Evolutionary conservation across 495 filamentous ascomycete species (phyloP).

Genomic region (Niebla homalea): DNA sequence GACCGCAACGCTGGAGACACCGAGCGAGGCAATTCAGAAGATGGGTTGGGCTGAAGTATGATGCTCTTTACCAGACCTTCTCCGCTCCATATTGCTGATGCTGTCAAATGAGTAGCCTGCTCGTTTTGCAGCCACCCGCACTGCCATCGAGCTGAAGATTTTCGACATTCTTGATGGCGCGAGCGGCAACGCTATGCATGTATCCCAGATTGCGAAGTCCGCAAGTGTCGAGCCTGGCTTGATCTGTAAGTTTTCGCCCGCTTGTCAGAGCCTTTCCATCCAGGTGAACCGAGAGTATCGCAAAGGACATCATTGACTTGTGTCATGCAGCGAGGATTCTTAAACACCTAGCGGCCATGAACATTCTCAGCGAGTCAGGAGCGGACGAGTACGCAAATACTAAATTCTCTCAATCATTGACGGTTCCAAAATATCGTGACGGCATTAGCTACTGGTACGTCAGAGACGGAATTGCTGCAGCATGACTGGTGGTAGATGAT

Average conservation of each 20-base stretch:
- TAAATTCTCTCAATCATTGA: conserved; percentile 24
- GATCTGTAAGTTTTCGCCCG: too few species aligned
- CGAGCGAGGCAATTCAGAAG: not conserved
- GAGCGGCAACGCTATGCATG: too few species aligned
- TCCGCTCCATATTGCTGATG: not conserved
- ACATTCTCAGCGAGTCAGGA: conserved; percentile 23
- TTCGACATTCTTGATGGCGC: not conserved
- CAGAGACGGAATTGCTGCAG: not conserved
- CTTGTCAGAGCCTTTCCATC: too few species aligned
- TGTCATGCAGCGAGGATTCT: too few species aligned
- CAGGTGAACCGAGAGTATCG: too few species aligned
- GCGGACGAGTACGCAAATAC: conserved; percentile 24
- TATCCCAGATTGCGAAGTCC: too few species aligned
- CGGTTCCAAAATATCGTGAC: conserved; percentile 18
- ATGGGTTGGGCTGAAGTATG: not conserved
- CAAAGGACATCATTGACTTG: too few species aligned
- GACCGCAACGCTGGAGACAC: not conserved
- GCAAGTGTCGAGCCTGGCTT: too few species aligned
- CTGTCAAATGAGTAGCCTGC: not conserved
- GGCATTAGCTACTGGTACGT: conserved; percentile 8
- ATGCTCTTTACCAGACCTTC: not conserved
- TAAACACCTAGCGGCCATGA: conserved; percentile 30
- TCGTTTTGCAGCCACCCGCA: not conserved
- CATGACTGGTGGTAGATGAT: not conserved
- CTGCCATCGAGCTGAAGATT: not conserved